Evolutionary conservation across 2,329 filamentous ascomycete genomes (phyloP).

Genomic region (Sporothrix curviconia): DNA sequence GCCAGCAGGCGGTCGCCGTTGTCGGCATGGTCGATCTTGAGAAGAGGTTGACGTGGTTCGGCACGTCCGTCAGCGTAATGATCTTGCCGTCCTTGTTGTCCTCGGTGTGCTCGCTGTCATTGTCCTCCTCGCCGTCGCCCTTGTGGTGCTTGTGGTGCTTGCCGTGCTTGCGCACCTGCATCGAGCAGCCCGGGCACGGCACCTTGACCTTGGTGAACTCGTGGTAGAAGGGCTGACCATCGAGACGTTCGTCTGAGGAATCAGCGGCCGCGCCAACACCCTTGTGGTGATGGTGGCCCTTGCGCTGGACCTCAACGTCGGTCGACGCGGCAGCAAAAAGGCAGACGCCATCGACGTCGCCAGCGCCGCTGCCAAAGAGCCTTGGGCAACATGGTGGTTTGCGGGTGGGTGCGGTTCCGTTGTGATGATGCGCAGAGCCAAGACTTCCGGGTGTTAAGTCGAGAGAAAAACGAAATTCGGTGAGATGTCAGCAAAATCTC

Average conservation of each 20-base stretch:
- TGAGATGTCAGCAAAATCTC: neutral
- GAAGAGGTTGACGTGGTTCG: conserved; percentile 46
- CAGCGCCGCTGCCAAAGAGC: conserved; percentile 39
- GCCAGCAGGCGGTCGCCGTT: conserved; percentile 44
- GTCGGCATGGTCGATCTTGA: conserved; percentile 42
- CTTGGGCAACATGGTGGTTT: conserved; percentile 31
- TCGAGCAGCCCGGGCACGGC: conserved; percentile 49
- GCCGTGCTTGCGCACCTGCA: conserved; percentile 25
- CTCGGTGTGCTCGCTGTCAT: neutral
- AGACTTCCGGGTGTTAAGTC: neutral
- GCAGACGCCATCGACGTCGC: conserved; percentile 33
- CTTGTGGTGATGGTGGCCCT: neutral
- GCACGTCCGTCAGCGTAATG: conserved; percentile 21
- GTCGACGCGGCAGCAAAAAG: conserved; percentile 47
- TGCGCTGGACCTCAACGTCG: conserved; percentile 28
- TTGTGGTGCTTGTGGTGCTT: neutral
- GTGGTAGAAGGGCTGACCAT: conserved; percentile 36
- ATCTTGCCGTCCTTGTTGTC: conserved; percentile 21
- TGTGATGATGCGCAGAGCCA: neutral
- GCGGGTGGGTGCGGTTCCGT: neutral
- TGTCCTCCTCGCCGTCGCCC: neutral
- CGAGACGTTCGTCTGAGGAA: neutral
- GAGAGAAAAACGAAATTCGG: too few relatives aligned
- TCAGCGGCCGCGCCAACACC: neutral
- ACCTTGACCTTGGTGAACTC: conserved; percentile 35